Conservation (phyloP, 1,139 yeast genomes). For the Trichomonascaceae sp. region DNA sequence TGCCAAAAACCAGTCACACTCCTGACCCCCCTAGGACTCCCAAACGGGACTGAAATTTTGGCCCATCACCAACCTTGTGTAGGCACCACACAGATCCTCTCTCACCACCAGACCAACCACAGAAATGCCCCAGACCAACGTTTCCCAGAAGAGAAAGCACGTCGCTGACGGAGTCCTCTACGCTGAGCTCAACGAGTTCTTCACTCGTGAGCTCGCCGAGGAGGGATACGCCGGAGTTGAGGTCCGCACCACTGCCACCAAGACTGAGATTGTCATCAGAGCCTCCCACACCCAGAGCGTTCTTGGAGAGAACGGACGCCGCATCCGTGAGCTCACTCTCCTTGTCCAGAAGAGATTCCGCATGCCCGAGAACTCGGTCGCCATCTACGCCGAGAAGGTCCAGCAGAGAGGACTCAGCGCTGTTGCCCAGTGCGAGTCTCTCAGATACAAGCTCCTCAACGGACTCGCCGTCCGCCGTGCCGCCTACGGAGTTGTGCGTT, state of each 20-base stretch:
- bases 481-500: constrained; percentile 99
- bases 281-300: constrained; percentile 99
- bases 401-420: constrained; percentile 99
- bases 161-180: constrained; percentile 99
- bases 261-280: constrained; percentile 96
- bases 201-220: constrained; percentile 99
- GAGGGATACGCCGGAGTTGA: constrained; percentile 99
- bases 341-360: constrained; percentile 98
- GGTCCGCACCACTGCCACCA: constrained; percentile 97
- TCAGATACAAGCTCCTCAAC: constrained; percentile 93
- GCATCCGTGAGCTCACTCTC: constrained; percentile 97
- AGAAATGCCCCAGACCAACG: constrained; percentile 18
- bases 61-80: too few relatives aligned
- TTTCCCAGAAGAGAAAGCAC: constrained; percentile 34
- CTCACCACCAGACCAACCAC: too few relatives aligned
- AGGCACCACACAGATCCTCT: too few relatives aligned
- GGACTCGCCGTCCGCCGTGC: constrained; percentile 99
- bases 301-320: constrained; percentile 99
- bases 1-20: too few relatives aligned
- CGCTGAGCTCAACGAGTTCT: constrained; percentile 99
- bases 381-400: constrained; percentile 96
- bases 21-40: too few relatives aligned
- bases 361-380: constrained; percentile 88
- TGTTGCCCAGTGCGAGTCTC: constrained; percentile 99
- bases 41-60: too few relatives aligned